These are phyloP conservation scores for Microthyrium microscopicum DNA, from an alignment of 2,329 filamentous ascomycete species.

Conservation along the genomic window DNA sequence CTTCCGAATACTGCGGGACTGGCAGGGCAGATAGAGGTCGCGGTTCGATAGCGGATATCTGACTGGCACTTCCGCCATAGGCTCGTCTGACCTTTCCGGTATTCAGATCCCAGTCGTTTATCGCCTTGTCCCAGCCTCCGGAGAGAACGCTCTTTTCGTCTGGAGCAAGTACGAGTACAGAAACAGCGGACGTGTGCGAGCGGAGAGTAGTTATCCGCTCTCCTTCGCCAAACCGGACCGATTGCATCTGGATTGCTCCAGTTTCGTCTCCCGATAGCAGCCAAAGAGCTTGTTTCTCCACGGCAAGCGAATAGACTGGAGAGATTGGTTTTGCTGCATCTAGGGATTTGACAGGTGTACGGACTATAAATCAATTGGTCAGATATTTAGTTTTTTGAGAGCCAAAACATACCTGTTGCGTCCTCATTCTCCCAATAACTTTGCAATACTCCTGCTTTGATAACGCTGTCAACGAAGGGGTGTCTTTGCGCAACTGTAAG, in stretches of 20 bases:
- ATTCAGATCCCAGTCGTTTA: slow-evolving; percentile 90
- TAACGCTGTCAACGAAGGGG: slow-evolving; percentile 92
- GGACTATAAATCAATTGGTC: slow-evolving; percentile 3
- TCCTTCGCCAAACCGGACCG: slow-evolving; percentile 84
- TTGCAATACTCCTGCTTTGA: slow-evolving; percentile 84
- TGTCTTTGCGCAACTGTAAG: slow-evolving; percentile 91
- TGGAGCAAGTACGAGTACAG: slow-evolving; percentile 61
- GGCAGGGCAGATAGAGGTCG: slow-evolving; percentile 60
- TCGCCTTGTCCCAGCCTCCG: slow-evolving; percentile 90
- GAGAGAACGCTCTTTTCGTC: slow-evolving; percentile 81
- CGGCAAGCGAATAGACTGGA: slow-evolving; percentile 84
- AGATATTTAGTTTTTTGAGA: background rate
- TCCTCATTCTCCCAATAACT: slow-evolving; percentile 99
- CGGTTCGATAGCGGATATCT: slow-evolving; percentile 78
- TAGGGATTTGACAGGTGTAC: background rate
- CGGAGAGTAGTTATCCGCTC: slow-evolving; percentile 70
- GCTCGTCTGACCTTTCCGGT: slow-evolving; percentile 59
- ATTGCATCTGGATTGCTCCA: slow-evolving; percentile 83
- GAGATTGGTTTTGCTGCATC: slow-evolving; percentile 34
- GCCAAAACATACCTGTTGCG: slow-evolving; percentile 26
- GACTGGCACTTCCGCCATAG: slow-evolving; percentile 62
- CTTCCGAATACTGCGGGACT: slow-evolving; percentile 58
- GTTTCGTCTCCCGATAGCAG: slow-evolving; percentile 79
- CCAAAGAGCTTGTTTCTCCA: slow-evolving; percentile 83
- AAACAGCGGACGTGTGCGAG: slow-evolving; percentile 81